A percentile compares a stretch with the other conserved stretches of the same genome.
Evolutionary conservation across 208 protist genomes (phyloP).

Genomic region (Angomonas deanei): DNA sequence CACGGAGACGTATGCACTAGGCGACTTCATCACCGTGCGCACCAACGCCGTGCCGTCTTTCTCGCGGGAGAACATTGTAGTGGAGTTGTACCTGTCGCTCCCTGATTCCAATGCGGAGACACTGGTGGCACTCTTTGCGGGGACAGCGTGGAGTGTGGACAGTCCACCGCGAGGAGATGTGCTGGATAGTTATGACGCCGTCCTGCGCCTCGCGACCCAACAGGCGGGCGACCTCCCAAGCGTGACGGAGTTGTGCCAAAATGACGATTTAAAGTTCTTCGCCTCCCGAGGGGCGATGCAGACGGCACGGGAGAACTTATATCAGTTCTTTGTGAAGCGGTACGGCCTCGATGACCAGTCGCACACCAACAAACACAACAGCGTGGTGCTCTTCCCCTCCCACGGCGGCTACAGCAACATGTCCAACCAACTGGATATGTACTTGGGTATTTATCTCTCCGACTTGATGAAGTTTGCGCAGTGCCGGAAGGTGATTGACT

Average conservation of each 20-base stretch:
- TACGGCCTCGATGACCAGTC: constrained; percentile 14
- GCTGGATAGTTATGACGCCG: not conserved
- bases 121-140: constrained; percentile 50
- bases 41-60: constrained; percentile 49
- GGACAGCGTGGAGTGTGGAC: constrained; percentile 52
- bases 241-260: not conserved
- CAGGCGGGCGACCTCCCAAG: not conserved
- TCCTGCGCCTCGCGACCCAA: not conserved
- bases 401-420: constrained; percentile 82
- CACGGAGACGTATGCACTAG: not conserved
- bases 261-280: not conserved
- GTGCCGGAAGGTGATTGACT: constrained; percentile 38
- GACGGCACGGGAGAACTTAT: constrained; percentile 35
- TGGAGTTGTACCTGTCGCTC: constrained; percentile 37
- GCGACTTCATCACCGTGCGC: constrained; percentile 13
- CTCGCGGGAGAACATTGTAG: constrained; percentile 59
- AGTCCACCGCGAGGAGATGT: constrained; percentile 47
- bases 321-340: constrained; percentile 25
- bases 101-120: not conserved
- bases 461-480: constrained; percentile 61
- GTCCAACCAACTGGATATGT: constrained; percentile 70
- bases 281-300: constrained; percentile 7
- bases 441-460: constrained; percentile 53
- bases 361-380: too few relatives aligned
- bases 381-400: constrained; percentile 58